A percentile compares a stretch with the other conserved stretches of the same genome.
Evolutionary conservation across 108 stramenopile genomes (phyloP).

Genomic region (Stephanodiscus minutulus): DNA sequence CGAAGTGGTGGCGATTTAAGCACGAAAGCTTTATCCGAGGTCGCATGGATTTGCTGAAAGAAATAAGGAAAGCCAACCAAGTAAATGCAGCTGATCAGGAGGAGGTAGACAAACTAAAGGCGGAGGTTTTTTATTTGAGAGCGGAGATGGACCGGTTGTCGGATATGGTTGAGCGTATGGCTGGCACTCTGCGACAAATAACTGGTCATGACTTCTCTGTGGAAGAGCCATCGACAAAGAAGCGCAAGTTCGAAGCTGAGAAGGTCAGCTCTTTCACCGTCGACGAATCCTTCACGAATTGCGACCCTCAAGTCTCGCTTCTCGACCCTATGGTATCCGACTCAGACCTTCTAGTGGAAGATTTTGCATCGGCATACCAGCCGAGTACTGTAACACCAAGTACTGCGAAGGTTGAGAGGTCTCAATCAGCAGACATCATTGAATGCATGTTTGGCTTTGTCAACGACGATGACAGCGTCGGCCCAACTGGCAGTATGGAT

Average conservation of each 20-base stretch:
- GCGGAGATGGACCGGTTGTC: constrained; percentile 55
- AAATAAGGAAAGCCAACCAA: constrained; percentile 80
- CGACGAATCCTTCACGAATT: constrained; percentile 20
- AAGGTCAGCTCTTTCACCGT: constrained; percentile 19
- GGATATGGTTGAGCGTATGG: constrained; percentile 47
- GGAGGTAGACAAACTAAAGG: constrained; percentile 73
- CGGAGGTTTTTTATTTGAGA: constrained; percentile 62
- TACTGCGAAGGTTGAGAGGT: constrained; percentile 10
- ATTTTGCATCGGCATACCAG: constrained; percentile 15
- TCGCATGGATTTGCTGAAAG: constrained; percentile 69
- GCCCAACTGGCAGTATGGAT: constrained; percentile 34
- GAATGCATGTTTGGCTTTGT: constrained; percentile 46
- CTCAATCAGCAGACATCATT: constrained; percentile 35
- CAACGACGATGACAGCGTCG: constrained; percentile 31
- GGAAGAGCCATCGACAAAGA: constrained; percentile 39
- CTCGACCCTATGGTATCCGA: constrained; percentile 49
- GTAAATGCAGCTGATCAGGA: constrained; percentile 68
- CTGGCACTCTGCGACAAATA: constrained; percentile 14
- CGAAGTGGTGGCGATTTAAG: constrained; percentile 79
- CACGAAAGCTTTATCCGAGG: constrained; percentile 81
- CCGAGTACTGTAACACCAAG: constrained; percentile 6
- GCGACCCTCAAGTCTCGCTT: constrained; percentile 30
- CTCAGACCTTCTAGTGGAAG: constrained; percentile 51
- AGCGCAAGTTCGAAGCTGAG: constrained; percentile 38
- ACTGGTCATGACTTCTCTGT: constrained; percentile 2